Base-by-base conservation (phyloP, 2,329 filamentous ascomycete genomes). In the Thielaviopsis populi region DNA sequence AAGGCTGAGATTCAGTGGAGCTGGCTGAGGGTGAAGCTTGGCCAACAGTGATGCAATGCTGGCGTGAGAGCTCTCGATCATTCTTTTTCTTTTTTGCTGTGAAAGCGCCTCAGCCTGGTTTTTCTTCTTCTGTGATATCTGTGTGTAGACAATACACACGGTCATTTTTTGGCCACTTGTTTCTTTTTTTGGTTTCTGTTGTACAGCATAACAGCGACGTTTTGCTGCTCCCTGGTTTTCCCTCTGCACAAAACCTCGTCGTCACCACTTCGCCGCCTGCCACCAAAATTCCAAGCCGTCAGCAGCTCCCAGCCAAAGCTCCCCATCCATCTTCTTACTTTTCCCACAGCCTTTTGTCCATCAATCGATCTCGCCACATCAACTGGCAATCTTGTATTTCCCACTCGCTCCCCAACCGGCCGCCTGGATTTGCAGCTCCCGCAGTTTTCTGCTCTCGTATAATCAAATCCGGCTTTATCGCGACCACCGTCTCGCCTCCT, bases 181-280 rank as follows among this genome's bases (percentile, higher is more conserved):
- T n/a, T n/a, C n/a, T 27, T 43, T 56, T 58, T 19, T 33, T 19
- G 11, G 13, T 15, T 11, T 15, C 15, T 50, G 1, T 27, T 50
- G 10, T 13, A 10, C 27, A 27, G 5, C 13, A 50, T 1, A 22
- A 22, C 15, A 15, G 19, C 8, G 15, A 10, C 27, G 5, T 50
- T 24, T 50, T 50, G 19, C 42, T 59, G 40, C 43, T 62, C 46
- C 33, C 46, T 62, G 27, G 8, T 41, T 40, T 58, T 40, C 50
- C 41, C 22, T 46, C 8, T 63, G 11, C 27, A 42, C 15, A 8
- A 43, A 10, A 19, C 30, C 19, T 37, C 50, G 63, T 65, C 63
- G 63, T 65, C 63, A 65, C 63, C 48, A 65, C 46, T 42, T 65
- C 46, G 63, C 59, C 63, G 63, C 63, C 63, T 65, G 41, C 48